phyloP scores from a whole-genome alignment of 768 basidiomycete genomes.

The Panaeolus cyanescens region DNA sequence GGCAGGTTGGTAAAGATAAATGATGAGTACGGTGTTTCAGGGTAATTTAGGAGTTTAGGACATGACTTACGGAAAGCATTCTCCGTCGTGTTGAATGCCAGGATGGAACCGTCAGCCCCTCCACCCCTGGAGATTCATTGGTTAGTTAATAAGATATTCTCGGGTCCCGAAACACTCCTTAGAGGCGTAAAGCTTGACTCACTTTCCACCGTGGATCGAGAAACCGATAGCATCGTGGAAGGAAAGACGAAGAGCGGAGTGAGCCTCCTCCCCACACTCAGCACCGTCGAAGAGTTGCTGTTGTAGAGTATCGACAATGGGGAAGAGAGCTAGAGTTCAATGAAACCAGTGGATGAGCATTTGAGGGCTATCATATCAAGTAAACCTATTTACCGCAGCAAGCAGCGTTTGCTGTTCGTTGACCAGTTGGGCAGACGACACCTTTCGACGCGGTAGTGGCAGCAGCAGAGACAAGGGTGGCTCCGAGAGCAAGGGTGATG shows the following conservation, averaged over 20 bases:
- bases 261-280: slow-evolving; percentile 34
- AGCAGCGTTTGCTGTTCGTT: background rate
- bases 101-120: slow-evolving; percentile 30
- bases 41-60: background rate
- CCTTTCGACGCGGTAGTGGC: background rate
- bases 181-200: background rate
- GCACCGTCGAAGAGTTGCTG: slow-evolving; percentile 32
- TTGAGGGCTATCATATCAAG: background rate
- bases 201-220: slow-evolving; percentile 23
- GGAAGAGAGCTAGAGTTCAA: slow-evolving; percentile 15
- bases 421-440: background rate
- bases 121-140: slow-evolving; percentile 8
- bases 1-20: background rate
- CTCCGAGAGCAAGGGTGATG: background rate
- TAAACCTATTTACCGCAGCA: background rate
- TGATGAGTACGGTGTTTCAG: background rate
- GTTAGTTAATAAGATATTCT: background rate
- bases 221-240: slow-evolving; percentile 25
- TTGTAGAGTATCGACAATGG: slow-evolving; percentile 29
- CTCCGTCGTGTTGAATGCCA: slow-evolving; percentile 24
- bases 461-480: background rate
- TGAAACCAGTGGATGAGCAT: background rate
- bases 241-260: slow-evolving; percentile 22
- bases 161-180: background rate
- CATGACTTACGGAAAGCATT: slow-evolving; percentile 21